Base-by-base conservation (phyloP, 345 rosid species). In the Bruguiera parviflora region DNA sequence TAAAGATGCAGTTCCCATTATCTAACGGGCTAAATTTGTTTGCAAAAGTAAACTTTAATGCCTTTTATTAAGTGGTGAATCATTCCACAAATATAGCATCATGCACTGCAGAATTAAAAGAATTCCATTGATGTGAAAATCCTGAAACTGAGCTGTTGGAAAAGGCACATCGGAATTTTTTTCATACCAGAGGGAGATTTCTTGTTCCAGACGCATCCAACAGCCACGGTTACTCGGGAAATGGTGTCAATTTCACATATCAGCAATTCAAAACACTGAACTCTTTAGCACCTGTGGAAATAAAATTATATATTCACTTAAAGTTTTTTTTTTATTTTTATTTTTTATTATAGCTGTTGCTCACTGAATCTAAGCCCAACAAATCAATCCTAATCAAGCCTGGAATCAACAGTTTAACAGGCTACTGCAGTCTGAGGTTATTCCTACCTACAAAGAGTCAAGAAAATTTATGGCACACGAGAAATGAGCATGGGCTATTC, bases 101-200 rank as follows among this genome's bases (percentile, higher is more conserved):
- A 53, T 5, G 31, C 31, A 22, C 6, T 29, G 31, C 31, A 20
- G 58, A 53, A 6, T 21, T 20, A n/a, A 53, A 53, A 53, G 25
- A 20, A 24, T 20, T 6, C 7, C 58, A 53, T 4, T n/a, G 7
- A 8, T 5, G 9, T 2, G 7, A 8, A 7, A 13, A 19, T 28
- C 11, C 51, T 35, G 13, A 24, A 2, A 0, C 32, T 18, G 16
- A 63, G 63, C 37, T n/a, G 39, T 22, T 13, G 9, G 2, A 39
- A 9, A 61, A 51, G 59, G 29, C n/a, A 51, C 31, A 53, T 25
- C 19, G 64, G 58, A 64, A 66, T n/a, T 47, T 61, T 74, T 35
- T 68, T 60, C 84, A 39, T 87, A 94, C 97, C 97, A 94, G 66
- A 72, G 84, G 75, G 72, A 91, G 81, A 79, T 86, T 84, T 19